Base-by-base conservation (phyloP, 1,284 basidiomycete species). In the Stereum hirsutum region DNA sequence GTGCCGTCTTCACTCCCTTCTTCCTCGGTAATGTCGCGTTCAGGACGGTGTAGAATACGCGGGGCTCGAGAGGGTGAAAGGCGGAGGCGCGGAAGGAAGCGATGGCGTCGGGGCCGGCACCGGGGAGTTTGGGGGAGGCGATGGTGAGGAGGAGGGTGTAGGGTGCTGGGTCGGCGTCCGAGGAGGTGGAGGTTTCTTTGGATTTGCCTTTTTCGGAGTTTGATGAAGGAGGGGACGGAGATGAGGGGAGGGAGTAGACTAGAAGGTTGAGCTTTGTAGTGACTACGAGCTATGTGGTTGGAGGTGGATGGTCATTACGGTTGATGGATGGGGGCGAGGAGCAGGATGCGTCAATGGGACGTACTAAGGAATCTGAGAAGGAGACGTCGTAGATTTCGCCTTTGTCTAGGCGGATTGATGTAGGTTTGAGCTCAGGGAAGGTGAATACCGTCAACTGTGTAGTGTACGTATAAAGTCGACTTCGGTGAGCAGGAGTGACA, bases 321-420 rank as follows among this genome's bases (percentile, higher is more conserved):
- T 17, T 35, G 10, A 5, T 19, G 14, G 21, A 21, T 23, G 40
- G 32, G 28, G 34, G 38, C 6, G 15, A 4, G 31, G 39, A 11
- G 32, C 34, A 2, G 15, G 19, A 5, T 23, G 24, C 26, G 19
- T 11, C 21, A 8, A 23, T 12, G n/a, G 7, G 21, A 60, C 70
- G 42, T 54, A 79, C 78, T 26, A 60, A 65, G 5, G 63, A 67
- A 8, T 63, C 57, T 14, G 80, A 81, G 61, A 90, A 80, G 6
- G 80, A 67, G 8, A 71, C 78, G 52, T 89, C 87, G 52, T 86
- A 90, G 36, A 90, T 78, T 56, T 89, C 85, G 42, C 76, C 78
- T 21, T 75, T 71, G 8, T 72, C 64, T 39, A 87, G 58, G 3
- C 75, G 54, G 10, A 64, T 57, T 12, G 66, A 69, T 2, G 69